phyloP scores from a whole-genome alignment of 208 protist species.

The Leishmania major region DNA sequence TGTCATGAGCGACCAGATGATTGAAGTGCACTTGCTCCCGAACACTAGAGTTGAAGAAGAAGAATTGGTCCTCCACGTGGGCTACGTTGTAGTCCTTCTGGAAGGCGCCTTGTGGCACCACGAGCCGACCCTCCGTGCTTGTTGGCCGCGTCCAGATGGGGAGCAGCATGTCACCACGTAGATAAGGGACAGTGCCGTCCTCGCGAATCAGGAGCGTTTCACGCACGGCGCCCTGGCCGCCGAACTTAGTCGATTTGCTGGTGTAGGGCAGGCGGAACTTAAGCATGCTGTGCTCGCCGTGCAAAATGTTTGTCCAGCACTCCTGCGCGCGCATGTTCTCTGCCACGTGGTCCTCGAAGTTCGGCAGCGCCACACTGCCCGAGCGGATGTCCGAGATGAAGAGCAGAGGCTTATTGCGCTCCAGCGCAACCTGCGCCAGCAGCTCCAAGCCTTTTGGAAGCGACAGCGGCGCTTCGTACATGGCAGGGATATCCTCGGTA shows the following conservation, averaged over 20 bases:
- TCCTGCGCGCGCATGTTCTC: constrained; percentile 94
- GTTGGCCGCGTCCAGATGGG: constrained; percentile 96
- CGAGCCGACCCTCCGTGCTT: constrained; percentile 95
- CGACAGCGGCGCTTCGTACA: constrained; percentile 76
- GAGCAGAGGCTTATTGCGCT: constrained; percentile 83
- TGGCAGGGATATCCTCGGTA: constrained; percentile 88
- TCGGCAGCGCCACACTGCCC: constrained; percentile 76
- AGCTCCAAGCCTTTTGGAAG: constrained; percentile 75
- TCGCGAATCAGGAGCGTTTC: constrained; percentile 58
- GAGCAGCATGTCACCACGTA: constrained; percentile 90
- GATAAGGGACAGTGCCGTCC: constrained; percentile 84
- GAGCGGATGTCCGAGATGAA: constrained; percentile 96
- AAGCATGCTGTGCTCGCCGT: constrained; percentile 91
- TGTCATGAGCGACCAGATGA: constrained; percentile 62
- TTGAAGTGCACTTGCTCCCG: constrained; percentile 93
- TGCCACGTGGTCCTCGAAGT: constrained; percentile 92
- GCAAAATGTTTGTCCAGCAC: constrained; percentile 91
- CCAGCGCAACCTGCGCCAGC: constrained; percentile 70
- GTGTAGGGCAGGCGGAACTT: constrained; percentile 97
- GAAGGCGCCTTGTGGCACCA: constrained; percentile 79
- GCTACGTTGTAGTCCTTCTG: constrained; percentile 74
- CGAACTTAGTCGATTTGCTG: constrained; percentile 51
- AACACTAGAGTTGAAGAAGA: constrained; percentile 94
- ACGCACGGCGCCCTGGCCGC: constrained; percentile 37
- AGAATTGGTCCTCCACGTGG: constrained; percentile 94